A percentile compares a stretch with the other conserved stretches of the same genome.
Conservation (phyloP, 75 land plant species). For the Azolla pinnata region DNA sequence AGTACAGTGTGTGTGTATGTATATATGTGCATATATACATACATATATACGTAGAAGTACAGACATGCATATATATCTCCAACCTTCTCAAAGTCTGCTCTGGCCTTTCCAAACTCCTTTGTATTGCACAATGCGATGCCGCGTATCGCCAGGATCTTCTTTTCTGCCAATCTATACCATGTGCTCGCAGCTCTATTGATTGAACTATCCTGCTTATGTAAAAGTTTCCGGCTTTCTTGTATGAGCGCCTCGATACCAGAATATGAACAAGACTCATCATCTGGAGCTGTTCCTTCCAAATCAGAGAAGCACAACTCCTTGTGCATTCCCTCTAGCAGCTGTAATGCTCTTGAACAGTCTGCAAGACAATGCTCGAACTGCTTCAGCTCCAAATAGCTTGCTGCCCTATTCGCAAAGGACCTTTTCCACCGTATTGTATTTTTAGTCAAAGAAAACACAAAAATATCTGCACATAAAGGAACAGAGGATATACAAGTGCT, state of each 20-base stretch:
- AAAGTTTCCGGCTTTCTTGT: background rate
- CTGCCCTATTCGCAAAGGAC: slow-evolving; percentile 27
- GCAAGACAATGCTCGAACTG: slow-evolving; percentile 21
- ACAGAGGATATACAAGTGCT: no score
- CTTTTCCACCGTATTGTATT: background rate
- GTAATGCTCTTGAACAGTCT: slow-evolving; percentile 22
- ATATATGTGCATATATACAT: no score
- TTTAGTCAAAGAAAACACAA: background rate
- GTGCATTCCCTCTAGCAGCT: slow-evolving; percentile 4
- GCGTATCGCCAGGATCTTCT: background rate
- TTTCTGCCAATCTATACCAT: background rate
- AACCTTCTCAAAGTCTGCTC: background rate
- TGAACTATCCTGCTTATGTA: background rate
- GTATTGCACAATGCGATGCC: background rate
- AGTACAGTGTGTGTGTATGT: no score
- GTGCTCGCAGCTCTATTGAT: background rate
- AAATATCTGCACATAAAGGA: no score
- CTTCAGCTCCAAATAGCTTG: slow-evolving; percentile 21
- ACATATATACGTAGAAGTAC: no score
- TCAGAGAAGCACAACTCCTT: background rate
- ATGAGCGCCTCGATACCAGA: background rate
- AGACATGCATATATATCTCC: no score
- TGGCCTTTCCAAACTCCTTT: background rate
- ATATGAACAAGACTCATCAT: background rate
- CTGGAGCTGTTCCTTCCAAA: background rate